Evolutionary conservation across 1,284 basidiomycete species (phyloP).

Genomic region (Takashimella koratensis): DNA sequence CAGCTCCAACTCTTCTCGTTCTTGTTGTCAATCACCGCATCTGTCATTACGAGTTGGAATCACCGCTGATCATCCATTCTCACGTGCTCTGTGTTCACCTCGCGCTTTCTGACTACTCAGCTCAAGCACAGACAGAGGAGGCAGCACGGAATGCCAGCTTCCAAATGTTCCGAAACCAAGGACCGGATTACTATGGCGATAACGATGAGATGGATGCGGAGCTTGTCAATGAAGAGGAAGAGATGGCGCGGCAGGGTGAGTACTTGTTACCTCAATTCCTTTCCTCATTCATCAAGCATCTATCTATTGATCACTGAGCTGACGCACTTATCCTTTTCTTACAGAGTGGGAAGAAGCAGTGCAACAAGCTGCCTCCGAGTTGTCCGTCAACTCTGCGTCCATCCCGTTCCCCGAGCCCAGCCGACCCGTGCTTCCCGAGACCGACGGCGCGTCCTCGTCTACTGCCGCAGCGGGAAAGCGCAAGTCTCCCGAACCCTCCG

Average conservation of each 20-base stretch:
- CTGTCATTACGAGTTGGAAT: too few relatives aligned
- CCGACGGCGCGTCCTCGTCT: slow-evolving; percentile 5
- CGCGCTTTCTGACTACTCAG: slow-evolving; percentile 11
- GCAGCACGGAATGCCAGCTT: slow-evolving; percentile 67
- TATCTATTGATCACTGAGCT: too few relatives aligned
- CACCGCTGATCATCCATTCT: too few relatives aligned
- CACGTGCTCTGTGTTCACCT: background rate
- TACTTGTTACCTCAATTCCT: slow-evolving; percentile 3
- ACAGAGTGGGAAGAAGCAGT: slow-evolving; percentile 67
- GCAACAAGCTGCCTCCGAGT: slow-evolving; percentile 16
- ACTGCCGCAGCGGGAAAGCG: slow-evolving; percentile 6
- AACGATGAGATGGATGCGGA: slow-evolving; percentile 73
- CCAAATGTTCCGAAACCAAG: slow-evolving; percentile 84
- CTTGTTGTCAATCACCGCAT: too few relatives aligned
- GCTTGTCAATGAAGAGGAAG: slow-evolving; percentile 67
- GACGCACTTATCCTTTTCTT: too few relatives aligned
- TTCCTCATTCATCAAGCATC: slow-evolving; percentile 1
- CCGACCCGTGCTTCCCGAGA: background rate
- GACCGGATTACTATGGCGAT: slow-evolving; percentile 87
- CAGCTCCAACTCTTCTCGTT: background rate
- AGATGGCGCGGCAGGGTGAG: slow-evolving; percentile 70
- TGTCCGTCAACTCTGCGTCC: slow-evolving; percentile 11
- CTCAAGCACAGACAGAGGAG: slow-evolving; percentile 78
- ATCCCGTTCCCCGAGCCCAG: slow-evolving; percentile 9
- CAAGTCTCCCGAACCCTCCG: slow-evolving; percentile 10